These are phyloP conservation scores for Metschnikowia aberdeeniae DNA, from an alignment of 805 yeast genomes.

Conservation along the genomic window DNA sequence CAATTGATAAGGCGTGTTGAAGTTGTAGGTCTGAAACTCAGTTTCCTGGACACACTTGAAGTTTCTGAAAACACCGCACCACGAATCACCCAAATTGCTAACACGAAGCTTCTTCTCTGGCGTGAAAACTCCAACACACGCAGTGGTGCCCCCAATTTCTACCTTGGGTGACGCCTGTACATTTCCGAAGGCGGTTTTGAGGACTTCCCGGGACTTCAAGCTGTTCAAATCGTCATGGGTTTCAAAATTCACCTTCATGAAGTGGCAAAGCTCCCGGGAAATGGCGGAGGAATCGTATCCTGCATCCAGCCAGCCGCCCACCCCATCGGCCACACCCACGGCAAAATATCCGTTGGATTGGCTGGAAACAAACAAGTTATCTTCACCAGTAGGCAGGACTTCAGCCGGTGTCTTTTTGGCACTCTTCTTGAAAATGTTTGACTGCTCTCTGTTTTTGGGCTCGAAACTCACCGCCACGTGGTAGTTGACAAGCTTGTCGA, in stretches of 20 bases:
- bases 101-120: slow-evolving; percentile 55
- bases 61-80: slow-evolving; percentile 82
- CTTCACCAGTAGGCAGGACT: slow-evolving; percentile 66
- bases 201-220: slow-evolving; percentile 43
- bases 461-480: slow-evolving; percentile 66
- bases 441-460: slow-evolving; percentile 63
- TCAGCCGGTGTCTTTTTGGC: slow-evolving; percentile 38
- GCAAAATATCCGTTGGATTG: slow-evolving; percentile 43
- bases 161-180: slow-evolving; percentile 55
- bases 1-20: slow-evolving; percentile 89
- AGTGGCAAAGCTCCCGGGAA: slow-evolving; percentile 68
- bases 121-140: slow-evolving; percentile 73
- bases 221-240: slow-evolving; percentile 11
- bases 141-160: slow-evolving; percentile 91
- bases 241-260: slow-evolving; percentile 43
- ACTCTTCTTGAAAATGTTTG: slow-evolving; percentile 38
- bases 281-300: slow-evolving; percentile 89
- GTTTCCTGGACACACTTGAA: slow-evolving; percentile 61
- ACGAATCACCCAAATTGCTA: slow-evolving; percentile 90
- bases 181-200: slow-evolving; percentile 52
- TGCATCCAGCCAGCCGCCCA: slow-evolving; percentile 94
- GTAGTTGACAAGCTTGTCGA: slow-evolving; percentile 35
- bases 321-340: slow-evolving; percentile 93
- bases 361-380: slow-evolving; percentile 56
- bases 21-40: slow-evolving; percentile 74